Evolutionary conservation across 257 asterid genomes (phyloP).

Genomic region (Nicotiana paniculata): DNA sequence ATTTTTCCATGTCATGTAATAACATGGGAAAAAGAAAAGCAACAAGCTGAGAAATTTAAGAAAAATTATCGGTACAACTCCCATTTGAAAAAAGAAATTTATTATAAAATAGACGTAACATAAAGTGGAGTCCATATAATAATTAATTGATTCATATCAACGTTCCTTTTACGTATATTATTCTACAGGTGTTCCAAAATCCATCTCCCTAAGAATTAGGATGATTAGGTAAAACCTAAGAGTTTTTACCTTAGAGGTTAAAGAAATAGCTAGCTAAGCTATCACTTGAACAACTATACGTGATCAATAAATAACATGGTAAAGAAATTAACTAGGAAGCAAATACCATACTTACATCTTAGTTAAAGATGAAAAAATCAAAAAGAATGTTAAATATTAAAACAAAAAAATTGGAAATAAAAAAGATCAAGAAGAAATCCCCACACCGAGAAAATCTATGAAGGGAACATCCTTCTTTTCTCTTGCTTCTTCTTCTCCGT

Average conservation of each 20-base stretch:
- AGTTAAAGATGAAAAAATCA: not conserved
- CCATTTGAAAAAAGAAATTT: not conserved
- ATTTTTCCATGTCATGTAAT: not conserved
- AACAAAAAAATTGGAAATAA: not conserved
- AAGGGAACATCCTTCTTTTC: slow-evolving; percentile 56
- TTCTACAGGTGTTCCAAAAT: slow-evolving; percentile 1
- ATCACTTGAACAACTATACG: slow-evolving; percentile 1
- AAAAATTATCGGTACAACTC: not conserved
- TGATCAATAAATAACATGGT: not conserved
- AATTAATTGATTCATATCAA: not conserved
- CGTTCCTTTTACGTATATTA: not conserved
- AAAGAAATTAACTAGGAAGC: not conserved
- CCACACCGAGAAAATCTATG: slow-evolving; percentile 97
- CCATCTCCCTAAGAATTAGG: not conserved
- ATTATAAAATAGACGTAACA: not conserved
- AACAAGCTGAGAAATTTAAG: not conserved
- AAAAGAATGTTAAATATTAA: not conserved
- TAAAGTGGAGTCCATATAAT: not conserved
- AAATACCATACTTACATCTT: not conserved
- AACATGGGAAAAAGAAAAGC: not conserved
- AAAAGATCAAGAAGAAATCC: slow-evolving; percentile 47
- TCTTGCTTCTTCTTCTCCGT: slow-evolving; percentile 35
- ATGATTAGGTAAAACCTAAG: not conserved
- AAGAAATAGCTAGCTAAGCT: not conserved
- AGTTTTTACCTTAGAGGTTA: slow-evolving; percentile 4